phyloP scores from a whole-genome alignment of 2,329 filamentous ascomycete genomes.

The Colletotrichum tofieldiae region DNA sequence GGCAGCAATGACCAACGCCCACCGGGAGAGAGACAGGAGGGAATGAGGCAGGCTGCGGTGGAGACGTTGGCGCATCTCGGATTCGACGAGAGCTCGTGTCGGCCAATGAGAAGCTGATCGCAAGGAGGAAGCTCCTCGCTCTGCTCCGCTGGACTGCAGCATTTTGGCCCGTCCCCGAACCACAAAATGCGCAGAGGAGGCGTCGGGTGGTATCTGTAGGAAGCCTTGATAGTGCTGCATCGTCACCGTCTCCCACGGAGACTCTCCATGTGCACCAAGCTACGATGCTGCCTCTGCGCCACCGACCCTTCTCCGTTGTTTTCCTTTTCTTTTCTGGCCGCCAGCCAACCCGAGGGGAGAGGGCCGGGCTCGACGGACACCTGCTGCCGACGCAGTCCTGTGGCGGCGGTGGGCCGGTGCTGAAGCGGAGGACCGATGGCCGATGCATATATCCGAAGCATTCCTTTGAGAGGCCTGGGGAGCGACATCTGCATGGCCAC shows the following conservation, averaged over 20 bases:
- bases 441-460: constrained; percentile 27
- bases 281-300: constrained; percentile 8
- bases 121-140: constrained; percentile 8
- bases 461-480: background rate
- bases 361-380: background rate
- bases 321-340: background rate
- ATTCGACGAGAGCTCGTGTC: constrained; percentile 3
- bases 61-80: background rate
- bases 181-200: background rate
- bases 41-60: background rate
- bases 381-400: background rate
- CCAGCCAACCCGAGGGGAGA: constrained; percentile 2
- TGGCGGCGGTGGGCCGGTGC: background rate
- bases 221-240: constrained; percentile 32
- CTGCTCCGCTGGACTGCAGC: background rate
- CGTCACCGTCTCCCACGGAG: constrained; percentile 11
- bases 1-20: background rate
- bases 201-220: background rate
- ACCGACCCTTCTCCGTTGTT: background rate
- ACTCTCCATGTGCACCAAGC: background rate
- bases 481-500: too few species aligned
- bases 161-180: background rate
- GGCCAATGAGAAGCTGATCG: constrained; percentile 32
- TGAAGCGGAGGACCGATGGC: constrained; percentile 13
- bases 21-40: background rate